Percentiles rank a stretch among this genome's conserved stretches.
Evolutionary conservation across 805 yeast species (phyloP).

Genomic region (Saccharomycopsis fodiens): DNA sequence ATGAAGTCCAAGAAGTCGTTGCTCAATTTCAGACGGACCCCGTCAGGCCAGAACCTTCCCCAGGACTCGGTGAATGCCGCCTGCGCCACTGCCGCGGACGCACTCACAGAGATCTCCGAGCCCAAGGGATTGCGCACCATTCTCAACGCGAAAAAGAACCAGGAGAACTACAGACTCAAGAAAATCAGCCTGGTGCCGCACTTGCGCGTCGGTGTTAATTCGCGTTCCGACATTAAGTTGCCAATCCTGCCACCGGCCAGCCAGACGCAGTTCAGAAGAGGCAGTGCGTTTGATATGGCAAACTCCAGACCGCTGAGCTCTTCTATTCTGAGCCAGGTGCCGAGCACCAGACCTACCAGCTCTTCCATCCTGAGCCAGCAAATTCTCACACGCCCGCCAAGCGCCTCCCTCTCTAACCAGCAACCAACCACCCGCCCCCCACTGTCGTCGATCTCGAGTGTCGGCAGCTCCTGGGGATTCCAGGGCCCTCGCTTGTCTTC

Average conservation of each 20-base stretch:
- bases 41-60: not conserved
- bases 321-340: not conserved
- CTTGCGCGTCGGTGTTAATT: slow-evolving; percentile 3
- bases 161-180: slow-evolving; percentile 8
- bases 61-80: not conserved
- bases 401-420: not conserved
- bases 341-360: not conserved
- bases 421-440: not conserved
- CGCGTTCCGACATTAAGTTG: not conserved
- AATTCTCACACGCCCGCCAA: not conserved
- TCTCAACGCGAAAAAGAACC: slow-evolving; percentile 9
- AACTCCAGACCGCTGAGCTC: no score
- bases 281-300: not conserved
- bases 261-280: not conserved
- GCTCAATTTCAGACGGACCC: not conserved
- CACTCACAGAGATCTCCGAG: not conserved
- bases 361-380: not conserved
- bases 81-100: not conserved
- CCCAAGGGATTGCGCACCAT: slow-evolving; percentile 7
- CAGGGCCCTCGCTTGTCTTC: not conserved
- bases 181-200: slow-evolving; percentile 13
- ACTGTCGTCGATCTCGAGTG: not conserved
- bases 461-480: not conserved
- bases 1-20: slow-evolving; percentile 2
- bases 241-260: slow-evolving; percentile 7